Percentiles rank a stretch among this genome's conserved stretches.
phyloP scores from a whole-genome alignment of 1,139 yeast species.

The Ogataea hybrid region DNA sequence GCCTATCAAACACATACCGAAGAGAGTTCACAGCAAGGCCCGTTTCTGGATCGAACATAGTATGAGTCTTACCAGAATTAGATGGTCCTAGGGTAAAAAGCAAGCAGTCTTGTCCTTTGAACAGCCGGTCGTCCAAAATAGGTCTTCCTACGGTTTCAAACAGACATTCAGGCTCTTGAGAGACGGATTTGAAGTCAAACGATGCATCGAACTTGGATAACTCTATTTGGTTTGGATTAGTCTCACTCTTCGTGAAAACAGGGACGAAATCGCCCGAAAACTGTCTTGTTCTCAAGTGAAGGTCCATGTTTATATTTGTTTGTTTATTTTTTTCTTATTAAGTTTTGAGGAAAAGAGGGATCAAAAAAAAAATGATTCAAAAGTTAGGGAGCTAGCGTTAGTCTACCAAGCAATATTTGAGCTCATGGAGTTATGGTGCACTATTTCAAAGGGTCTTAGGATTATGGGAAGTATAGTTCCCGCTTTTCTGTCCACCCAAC shows the following conservation, averaged over 20 bases:
- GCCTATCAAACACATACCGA: conserved; percentile 18
- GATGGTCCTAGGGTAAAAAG: conserved; percentile 51
- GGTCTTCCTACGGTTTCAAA: conserved; percentile 21
- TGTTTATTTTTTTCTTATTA: conserved; percentile 9
- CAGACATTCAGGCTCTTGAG: conserved; percentile 12
- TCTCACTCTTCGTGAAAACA: conserved; percentile 13
- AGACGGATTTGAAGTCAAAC: conserved; percentile 27
- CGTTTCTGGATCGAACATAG: conserved; percentile 30
- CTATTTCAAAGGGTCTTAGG: background rate
- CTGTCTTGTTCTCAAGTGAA: conserved; percentile 26
- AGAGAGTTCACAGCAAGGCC: conserved; percentile 21
- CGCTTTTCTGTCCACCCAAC: background rate
- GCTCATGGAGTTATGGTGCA: background rate
- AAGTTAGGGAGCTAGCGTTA: no score
- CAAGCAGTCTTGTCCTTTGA: conserved; percentile 38
- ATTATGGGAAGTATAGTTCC: conserved; percentile 2
- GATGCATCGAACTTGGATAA: conserved; percentile 24
- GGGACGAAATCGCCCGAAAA: conserved; percentile 10
- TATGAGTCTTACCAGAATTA: conserved; percentile 44
- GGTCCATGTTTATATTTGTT: conserved; percentile 23
- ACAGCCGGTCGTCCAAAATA: conserved; percentile 23
- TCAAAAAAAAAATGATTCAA: background rate
- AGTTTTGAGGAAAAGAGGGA: conserved; percentile 1
- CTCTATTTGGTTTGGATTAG: conserved; percentile 21
- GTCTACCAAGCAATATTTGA: no score